Base-by-base conservation (phyloP, 192 early-diverging fungal genomes). In the Coemansia sp. region DNA sequence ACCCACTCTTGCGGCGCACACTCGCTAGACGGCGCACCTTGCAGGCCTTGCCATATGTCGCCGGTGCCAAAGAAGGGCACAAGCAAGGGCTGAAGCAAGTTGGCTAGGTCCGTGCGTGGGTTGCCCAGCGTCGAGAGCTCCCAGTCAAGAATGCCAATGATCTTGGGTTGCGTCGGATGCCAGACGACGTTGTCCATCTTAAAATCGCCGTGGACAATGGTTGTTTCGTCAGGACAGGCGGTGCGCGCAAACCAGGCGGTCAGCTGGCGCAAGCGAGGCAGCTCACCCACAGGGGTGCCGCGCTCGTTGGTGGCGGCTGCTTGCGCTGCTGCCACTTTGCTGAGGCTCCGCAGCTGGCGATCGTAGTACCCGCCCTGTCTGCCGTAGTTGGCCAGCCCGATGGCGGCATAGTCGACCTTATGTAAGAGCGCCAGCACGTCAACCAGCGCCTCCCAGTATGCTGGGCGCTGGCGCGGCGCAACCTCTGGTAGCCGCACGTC, bases 61-160 rank as follows among this genome's bases (percentile, higher is more conserved):
- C 14, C 63, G n/a, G 58, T 64, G 10, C n/a, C 46, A 14, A 26
- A 46, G 49, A 56, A 71, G 10, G 88, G 85, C 7, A 85, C 44
- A 66, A 90, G 89, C 61, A 87, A 93, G 20, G 85, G 89, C 76
- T 92, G 86, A 52, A 96, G 75, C 61, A 95, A 63, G 74, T 94
- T 96, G 49, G 94, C 92, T 24, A 98, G 79, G 70, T 98, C 97
- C 1, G 93, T 88, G 43, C 92, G 88, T 38, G 95, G 96, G 67
- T 98, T 93, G 6, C 94, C 94, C 49, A 97, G 86, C 7, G 96
- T 96, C 16, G 92, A 93, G 34, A 93, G 66, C 85, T 95, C 89
- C 94, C 97, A 97, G 73, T 96, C 97, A 21, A 98, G 87, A 39
- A 97, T 83, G 14, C 93, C 93, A 83, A 97, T 92, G 6, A 97